Base-by-base conservation (phyloP, 148 eudicot genomes). In the Vaccinium macrocarpon region DNA sequence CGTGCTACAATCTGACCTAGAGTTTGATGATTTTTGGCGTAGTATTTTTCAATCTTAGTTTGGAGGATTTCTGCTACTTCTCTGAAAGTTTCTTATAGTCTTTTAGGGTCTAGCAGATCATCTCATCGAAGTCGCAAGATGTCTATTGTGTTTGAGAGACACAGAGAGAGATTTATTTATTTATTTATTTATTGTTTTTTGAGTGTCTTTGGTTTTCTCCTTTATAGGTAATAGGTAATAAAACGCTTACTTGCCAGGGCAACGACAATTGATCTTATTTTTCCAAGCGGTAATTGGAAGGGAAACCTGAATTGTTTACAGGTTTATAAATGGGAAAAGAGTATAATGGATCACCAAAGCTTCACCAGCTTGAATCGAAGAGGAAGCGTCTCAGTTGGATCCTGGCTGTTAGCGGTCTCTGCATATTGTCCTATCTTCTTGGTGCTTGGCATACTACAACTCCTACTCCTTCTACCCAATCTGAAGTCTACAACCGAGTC, bases 401-500 rank as follows among this genome's bases (percentile, higher is more conserved):
- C 83, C 82, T 93, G 29, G 92, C 84, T 5, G 94, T 95, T 12
- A 88, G 94, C 51, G 91, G 92, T 12, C 92, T 97, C 3, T 97
- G 99, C 57, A 76, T 97, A 32, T 13, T 95, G 16, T 92, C 90
- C 88, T 97, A 97, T 76, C 84, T 90, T 21, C 80, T 97, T 1
- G 99, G 99, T 73, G 97, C 94, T 52, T 95, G 98, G 98, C 96
- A 92, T 82, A 82, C 84, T 68, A 82, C 88, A 25, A 66, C 78
- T 32, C 82, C 86, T 1, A 16, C 87, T 0, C 85, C 92, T 11
- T 82, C 91, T n/a, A 85, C 61, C 81, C 90, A 77, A 50, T 84
- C 90, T 13, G 91, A 87, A 19, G 71, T 73, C 23, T 87, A 73
- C 83, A 84, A 81, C 50, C 85, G 85, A 21, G 93, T 87, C 12